Evolutionary conservation across 2,329 filamentous ascomycete species (phyloP), one percentile per base, ranked within the genome.

Genomic region (Fusarium sulawesiense): DNA sequence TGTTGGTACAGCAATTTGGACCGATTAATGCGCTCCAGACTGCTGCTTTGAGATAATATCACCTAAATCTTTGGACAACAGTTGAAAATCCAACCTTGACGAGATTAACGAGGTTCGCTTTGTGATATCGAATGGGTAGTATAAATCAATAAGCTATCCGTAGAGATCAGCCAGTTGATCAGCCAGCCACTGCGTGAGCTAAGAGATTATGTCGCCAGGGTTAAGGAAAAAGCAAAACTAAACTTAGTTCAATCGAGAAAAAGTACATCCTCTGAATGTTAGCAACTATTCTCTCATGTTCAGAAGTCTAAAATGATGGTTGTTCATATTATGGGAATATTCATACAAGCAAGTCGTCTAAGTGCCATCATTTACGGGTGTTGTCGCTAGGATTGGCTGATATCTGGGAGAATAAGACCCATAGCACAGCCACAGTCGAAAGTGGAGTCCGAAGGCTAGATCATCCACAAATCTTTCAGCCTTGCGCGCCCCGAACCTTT

Each of bases 401-500:
- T 49, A 46, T 18, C 18, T n/a, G 11, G 32, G 27, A 59, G n/a
- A 10, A 50, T 20, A 13, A 49, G 29, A 30, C 20, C 30, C 40
- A 27, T 11, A 32, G 59, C 60, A 57, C 56, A 55, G 65, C 64
- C 65, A 68, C 58, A 60, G 8, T 27, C 12, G 23, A 21, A 46
- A 41, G 53, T 60, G 62, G 62, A 2, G 54, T 29, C 4, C 3
- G 13, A 5, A 18, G 25, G 49, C 56, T 44, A 12, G 6, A 60
- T n/a, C 23, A 34, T 16, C 64, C 56, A 42, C 25, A 29, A 27
- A 16, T 34, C 44, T 50, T 44, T 73, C 72, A 74, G 72, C 72
- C 72, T 74, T 73, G 70, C 54, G 63, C 56, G 27, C 58, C 54
- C 56, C 23, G 55, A 65, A 70, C 46, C 72, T 70, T 73, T 71